Evolutionary conservation across 306 rosid genomes (phyloP).

Genomic region (Psophocarpus tetragonolobus): DNA sequence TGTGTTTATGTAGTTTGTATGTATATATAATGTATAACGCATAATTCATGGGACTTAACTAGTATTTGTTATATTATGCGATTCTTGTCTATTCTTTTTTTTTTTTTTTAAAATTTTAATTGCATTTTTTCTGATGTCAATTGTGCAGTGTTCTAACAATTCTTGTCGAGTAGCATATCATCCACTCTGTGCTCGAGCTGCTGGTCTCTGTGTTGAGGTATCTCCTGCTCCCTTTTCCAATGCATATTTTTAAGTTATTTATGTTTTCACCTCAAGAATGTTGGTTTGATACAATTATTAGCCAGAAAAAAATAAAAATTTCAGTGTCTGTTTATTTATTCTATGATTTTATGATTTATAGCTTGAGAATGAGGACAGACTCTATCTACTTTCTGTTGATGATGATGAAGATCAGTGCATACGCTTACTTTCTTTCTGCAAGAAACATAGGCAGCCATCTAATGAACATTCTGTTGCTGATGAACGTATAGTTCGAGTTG

Average conservation of each 20-base stretch:
- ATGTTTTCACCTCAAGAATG: slow-evolving; percentile 23
- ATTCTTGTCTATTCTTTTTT: no score
- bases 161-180: slow-evolving; percentile 95
- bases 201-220: slow-evolving; percentile 99
- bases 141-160: slow-evolving; percentile 84
- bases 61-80: slow-evolving; percentile 19
- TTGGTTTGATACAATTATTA: slow-evolving; percentile 24
- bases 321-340: slow-evolving; percentile 18
- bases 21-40: neutral
- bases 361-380: slow-evolving; percentile 98
- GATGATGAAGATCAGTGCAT: slow-evolving; percentile 97
- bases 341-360: slow-evolving; percentile 38
- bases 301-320: slow-evolving; percentile 4
- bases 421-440: slow-evolving; percentile 94
- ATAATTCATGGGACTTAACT: neutral
- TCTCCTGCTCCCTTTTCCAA: neutral
- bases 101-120: slow-evolving; percentile 6
- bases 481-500: slow-evolving; percentile 64
- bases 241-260: slow-evolving; percentile 12
- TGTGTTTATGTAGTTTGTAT: neutral
- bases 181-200: slow-evolving; percentile 99
- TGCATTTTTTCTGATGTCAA: slow-evolving; percentile 17
- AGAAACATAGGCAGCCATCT: slow-evolving; percentile 94
- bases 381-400: slow-evolving; percentile 85
- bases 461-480: slow-evolving; percentile 74